Evolutionary conservation across 176 grass and related monocot genomes (phyloP), one percentile per base, ranked within the genome.

Genomic region (Avena sativa): DNA sequence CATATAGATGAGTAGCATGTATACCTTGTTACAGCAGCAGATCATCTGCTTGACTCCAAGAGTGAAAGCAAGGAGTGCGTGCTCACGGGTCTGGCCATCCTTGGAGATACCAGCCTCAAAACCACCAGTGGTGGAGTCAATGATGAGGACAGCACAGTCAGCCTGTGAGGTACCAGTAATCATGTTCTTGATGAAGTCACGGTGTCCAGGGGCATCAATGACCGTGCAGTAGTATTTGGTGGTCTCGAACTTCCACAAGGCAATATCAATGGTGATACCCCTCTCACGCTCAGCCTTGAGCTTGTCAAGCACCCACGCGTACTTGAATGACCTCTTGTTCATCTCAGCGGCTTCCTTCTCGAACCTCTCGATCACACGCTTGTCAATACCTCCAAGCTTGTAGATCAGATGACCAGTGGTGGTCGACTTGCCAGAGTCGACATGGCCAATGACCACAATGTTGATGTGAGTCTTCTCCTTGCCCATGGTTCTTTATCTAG

Each of bases 401-500:
- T 77, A 57, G 51, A 77, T 77, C 50, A 77, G 74, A 52, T 52
- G 72, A 21, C 72, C 72, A 50, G 47, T 75, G 46, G 72, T 75
- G 21, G 72, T 75, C 21, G 72, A 75, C 72, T 75, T 75, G 21
- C 72, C 72, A 30, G 72, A 75, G 72, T 52, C 72, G 47, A 75
- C 72, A 51, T 75, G 72, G 72, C 72, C 72, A 75, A 75, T 75
- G 72, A 51, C 72, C 21, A 52, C 72, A 8, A 75, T 75, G 46
- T 75, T 75, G 23, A 75, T 75, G 72, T 75, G 72, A 9, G n/a
- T 25, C 72, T 75, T 75, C 72, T 75, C 72, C 72, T 75, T 75
- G 16, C 72, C 48, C 73, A 76, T 76, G 73, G 48, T 13, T 66
- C 26, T 1, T 66, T 32, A 26, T 12, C 63, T 32, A 43, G 40